phyloP scores from a whole-genome alignment of 345 rosid species.

The Xanthoceras sorbifolium region DNA sequence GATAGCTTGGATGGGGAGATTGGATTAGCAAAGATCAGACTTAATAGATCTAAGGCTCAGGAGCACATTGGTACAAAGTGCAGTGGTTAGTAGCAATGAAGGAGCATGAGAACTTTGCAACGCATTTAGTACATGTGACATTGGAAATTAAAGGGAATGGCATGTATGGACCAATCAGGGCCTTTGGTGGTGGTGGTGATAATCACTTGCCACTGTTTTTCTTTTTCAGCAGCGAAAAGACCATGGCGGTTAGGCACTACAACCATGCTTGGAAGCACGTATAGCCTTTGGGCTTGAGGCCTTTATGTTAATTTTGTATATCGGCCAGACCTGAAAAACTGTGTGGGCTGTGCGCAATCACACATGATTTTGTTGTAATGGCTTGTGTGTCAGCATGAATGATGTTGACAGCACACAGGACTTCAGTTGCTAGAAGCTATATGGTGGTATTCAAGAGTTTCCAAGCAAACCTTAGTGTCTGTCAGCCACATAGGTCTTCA shows the following conservation, averaged over 20 bases:
- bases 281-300: background rate
- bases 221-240: background rate
- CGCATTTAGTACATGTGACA: no score
- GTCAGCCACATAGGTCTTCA: conserved; percentile 11
- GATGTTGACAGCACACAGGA: background rate
- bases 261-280: background rate
- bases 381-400: background rate
- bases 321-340: background rate
- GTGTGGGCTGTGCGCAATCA: background rate
- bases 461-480: background rate
- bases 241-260: background rate
- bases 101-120: no score
- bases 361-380: background rate
- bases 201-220: background rate
- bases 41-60: no score
- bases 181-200: background rate
- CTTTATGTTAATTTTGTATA: background rate
- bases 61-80: no score
- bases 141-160: no score
- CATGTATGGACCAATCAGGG: background rate
- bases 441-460: background rate
- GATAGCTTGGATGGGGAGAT: no score
- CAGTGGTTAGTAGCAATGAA: no score
- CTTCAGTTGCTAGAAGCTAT: background rate
- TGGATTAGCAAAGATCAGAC: no score